A percentile compares a stretch with the other conserved stretches of the same genome.
Evolutionary conservation across 495 filamentous ascomycete species (phyloP).

Genomic region (Neurospora cerealis): DNA sequence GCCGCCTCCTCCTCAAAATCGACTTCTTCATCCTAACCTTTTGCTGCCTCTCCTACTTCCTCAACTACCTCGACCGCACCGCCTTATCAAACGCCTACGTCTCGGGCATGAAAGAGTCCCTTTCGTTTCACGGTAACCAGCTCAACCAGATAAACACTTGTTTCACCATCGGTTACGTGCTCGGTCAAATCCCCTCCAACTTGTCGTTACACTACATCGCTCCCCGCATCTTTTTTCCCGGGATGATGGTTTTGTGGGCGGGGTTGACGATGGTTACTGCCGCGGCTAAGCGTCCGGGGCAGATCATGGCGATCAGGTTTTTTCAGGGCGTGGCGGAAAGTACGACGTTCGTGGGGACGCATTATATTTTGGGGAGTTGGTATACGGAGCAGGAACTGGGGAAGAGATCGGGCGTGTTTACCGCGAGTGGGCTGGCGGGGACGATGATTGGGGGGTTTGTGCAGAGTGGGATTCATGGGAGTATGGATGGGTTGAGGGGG

Average conservation of each 20-base stretch:
- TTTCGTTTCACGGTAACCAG: constrained; percentile 46
- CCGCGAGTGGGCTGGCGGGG: constrained; percentile 40
- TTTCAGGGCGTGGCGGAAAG: constrained; percentile 55
- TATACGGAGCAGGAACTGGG: constrained; percentile 55
- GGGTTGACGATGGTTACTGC: constrained; percentile 51
- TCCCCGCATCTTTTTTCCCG: constrained; percentile 51
- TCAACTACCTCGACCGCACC: constrained; percentile 45
- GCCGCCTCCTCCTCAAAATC: constrained; percentile 42
- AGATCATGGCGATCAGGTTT: constrained; percentile 61
- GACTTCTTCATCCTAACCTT: constrained; percentile 59
- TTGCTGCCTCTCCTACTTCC: constrained; percentile 52
- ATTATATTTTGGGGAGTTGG: constrained; percentile 59
- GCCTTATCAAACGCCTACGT: constrained; percentile 57
- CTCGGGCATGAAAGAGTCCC: constrained; percentile 55
- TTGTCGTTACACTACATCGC: constrained; percentile 48
- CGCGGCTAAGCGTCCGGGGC: constrained; percentile 33
- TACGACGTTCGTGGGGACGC: constrained; percentile 51
- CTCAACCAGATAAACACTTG: constrained; percentile 49
- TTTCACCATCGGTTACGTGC: constrained; percentile 39
- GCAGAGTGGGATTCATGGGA: constrained; percentile 47
- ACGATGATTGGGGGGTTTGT: constrained; percentile 46
- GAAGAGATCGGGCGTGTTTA: constrained; percentile 50
- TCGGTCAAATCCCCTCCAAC: constrained; percentile 53
- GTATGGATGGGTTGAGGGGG: constrained; percentile 39
- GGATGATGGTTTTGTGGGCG: constrained; percentile 53